Conservation (phyloP, 2,329 filamentous ascomycete species). For the Verticillium nonalfalfae region DNA sequence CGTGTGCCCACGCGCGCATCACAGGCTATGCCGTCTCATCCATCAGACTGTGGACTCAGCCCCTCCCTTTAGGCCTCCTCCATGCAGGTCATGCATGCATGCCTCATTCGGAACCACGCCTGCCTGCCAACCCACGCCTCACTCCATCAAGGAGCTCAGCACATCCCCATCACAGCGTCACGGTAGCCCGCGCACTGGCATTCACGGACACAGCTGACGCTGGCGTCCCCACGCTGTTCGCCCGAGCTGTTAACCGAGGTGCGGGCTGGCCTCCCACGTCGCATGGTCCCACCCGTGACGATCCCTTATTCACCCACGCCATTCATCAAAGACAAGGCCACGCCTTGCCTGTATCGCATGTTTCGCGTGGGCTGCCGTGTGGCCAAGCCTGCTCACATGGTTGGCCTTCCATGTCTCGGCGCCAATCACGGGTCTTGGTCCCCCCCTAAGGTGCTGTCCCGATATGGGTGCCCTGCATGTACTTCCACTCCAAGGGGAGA, state of each 20-base stretch:
- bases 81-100: slow-evolving; percentile 1
- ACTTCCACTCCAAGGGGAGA: background rate
- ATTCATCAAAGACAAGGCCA: background rate
- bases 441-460: background rate
- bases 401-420: background rate
- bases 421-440: background rate
- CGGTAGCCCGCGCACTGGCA: slow-evolving; percentile 6
- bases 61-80: slow-evolving; percentile 7
- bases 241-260: background rate
- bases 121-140: background rate
- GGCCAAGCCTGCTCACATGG: background rate
- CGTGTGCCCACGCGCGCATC: slow-evolving; percentile 2
- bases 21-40: slow-evolving; percentile 4
- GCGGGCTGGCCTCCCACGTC: slow-evolving; percentile 7
- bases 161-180: slow-evolving; percentile 9
- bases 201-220: slow-evolving; percentile 1
- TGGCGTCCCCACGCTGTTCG: slow-evolving; percentile 6
- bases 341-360: background rate
- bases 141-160: background rate
- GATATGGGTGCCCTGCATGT: background rate
- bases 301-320: background rate
- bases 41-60: slow-evolving; percentile 2
- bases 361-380: background rate
- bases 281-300: slow-evolving; percentile 1
- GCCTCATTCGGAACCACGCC: background rate